These are phyloP conservation scores for Blastobotrys serpentis DNA, from an alignment of 1,139 yeast genomes.

Conservation along the genomic window DNA sequence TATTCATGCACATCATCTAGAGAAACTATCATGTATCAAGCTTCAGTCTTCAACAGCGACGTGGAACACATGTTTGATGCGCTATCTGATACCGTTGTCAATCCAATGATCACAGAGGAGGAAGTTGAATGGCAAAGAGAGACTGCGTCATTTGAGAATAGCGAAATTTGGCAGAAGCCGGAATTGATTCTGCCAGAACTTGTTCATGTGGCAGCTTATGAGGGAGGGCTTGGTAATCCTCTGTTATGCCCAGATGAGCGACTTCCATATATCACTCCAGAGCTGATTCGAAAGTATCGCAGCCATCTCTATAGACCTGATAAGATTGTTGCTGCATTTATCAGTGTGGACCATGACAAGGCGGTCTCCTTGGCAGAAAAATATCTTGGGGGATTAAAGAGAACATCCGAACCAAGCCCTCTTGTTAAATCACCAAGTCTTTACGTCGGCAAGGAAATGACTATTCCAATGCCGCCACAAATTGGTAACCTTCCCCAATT, in stretches of 20 bases:
- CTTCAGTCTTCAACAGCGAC: conserved; percentile 86
- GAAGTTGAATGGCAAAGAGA: conserved; percentile 73
- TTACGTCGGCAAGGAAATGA: conserved; percentile 18
- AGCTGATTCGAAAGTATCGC: conserved; percentile 62
- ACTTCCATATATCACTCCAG: conserved; percentile 53
- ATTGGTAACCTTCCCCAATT: conserved; percentile 76
- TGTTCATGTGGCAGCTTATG: conserved; percentile 78
- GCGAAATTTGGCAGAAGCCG: conserved; percentile 80
- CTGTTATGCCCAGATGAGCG: conserved; percentile 75
- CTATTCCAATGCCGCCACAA: conserved; percentile 38
- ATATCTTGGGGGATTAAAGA: conserved; percentile 53
- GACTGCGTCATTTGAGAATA: conserved; percentile 78
- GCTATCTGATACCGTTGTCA: conserved; percentile 74
- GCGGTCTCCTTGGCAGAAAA: conserved; percentile 66
- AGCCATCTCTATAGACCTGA: conserved; percentile 72
- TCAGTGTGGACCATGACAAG: conserved; percentile 72
- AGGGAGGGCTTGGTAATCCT: conserved; percentile 82
- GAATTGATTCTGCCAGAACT: conserved; percentile 85
- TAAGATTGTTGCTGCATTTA: conserved; percentile 80
- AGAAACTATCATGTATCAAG: conserved; percentile 90
- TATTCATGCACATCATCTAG: conserved; percentile 92
- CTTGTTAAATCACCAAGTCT: conserved; percentile 12
- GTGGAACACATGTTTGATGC: conserved; percentile 79
- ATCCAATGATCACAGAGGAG: conserved; percentile 63
- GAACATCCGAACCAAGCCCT: conserved; percentile 7